Conservation (phyloP, 345 rosid species). For the Eucalyptus dawsonii region DNA sequence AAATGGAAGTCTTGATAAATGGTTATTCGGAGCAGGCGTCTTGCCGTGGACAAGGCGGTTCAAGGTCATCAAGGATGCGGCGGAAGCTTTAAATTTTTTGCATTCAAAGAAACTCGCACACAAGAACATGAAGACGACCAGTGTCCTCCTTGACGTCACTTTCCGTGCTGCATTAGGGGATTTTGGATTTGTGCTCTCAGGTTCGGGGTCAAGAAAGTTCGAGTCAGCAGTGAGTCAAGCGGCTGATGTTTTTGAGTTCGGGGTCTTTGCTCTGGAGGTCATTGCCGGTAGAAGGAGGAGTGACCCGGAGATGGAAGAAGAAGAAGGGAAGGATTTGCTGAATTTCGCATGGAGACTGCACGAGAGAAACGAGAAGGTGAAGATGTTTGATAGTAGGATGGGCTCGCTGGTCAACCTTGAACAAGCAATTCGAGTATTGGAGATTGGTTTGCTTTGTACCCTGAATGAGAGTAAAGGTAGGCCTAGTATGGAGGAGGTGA, state of each 20-base stretch:
- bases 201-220: slow-evolving; percentile 9
- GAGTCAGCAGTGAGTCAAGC: slow-evolving; percentile 23
- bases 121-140: slow-evolving; percentile 39
- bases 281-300: slow-evolving; percentile 25
- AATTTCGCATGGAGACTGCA: slow-evolving; percentile 39
- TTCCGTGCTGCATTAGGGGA: slow-evolving; percentile 41
- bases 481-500: slow-evolving; percentile 24
- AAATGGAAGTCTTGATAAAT: slow-evolving; percentile 33
- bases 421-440: slow-evolving; percentile 21
- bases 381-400: slow-evolving; percentile 34
- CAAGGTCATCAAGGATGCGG: slow-evolving; percentile 21
- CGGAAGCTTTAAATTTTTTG: slow-evolving; percentile 25
- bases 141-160: slow-evolving; percentile 31
- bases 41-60: slow-evolving; percentile 35
- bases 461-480: slow-evolving; percentile 32
- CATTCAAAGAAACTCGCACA: slow-evolving; percentile 27
- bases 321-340: slow-evolving; percentile 26
- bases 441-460: slow-evolving; percentile 30
- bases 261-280: slow-evolving; percentile 31
- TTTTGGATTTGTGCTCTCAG: slow-evolving; percentile 27
- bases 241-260: slow-evolving; percentile 36
- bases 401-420: slow-evolving; percentile 25
- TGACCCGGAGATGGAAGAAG: slow-evolving; percentile 4
- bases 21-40: slow-evolving; percentile 31
- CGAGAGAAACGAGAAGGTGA: slow-evolving; percentile 16